phyloP scores from a whole-genome alignment of 2,329 filamentous ascomycete species.

The Ophiocordyceps robertsii region DNA sequence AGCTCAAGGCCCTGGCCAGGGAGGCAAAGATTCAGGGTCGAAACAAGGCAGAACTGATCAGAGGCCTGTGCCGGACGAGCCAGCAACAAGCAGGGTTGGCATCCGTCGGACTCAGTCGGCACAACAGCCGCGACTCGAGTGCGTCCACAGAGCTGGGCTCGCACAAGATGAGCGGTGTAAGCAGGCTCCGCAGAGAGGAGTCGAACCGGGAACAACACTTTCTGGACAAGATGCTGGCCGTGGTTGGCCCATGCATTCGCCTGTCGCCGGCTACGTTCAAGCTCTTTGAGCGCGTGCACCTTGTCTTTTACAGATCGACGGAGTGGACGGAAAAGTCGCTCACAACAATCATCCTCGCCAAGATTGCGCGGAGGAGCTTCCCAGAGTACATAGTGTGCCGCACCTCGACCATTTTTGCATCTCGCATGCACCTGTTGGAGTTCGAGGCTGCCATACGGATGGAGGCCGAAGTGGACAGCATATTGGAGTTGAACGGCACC shows the following conservation, averaged over 20 bases:
- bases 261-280: slow-evolving; percentile 60
- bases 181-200: slow-evolving; percentile 13
- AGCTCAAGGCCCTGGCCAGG: slow-evolving; percentile 72
- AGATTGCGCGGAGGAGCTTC: slow-evolving; percentile 78
- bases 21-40: slow-evolving; percentile 78
- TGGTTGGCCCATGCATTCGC: slow-evolving; percentile 72
- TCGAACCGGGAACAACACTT: slow-evolving; percentile 63
- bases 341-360: slow-evolving; percentile 85
- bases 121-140: slow-evolving; percentile 43
- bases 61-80: slow-evolving; percentile 60
- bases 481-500: slow-evolving; percentile 67
- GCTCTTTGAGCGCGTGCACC: slow-evolving; percentile 84
- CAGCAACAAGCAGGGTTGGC: slow-evolving; percentile 63
- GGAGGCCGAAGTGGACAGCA: slow-evolving; percentile 67
- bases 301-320: slow-evolving; percentile 91
- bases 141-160: slow-evolving; percentile 30
- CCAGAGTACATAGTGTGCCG: slow-evolving; percentile 83
- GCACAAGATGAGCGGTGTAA: slow-evolving; percentile 5
- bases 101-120: slow-evolving; percentile 52
- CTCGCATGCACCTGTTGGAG: slow-evolving; percentile 62
- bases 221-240: slow-evolving; percentile 59
- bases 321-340: slow-evolving; percentile 97
- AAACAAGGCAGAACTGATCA: slow-evolving; percentile 70
- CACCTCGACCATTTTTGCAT: slow-evolving; percentile 77
- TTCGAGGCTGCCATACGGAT: slow-evolving; percentile 78